Evolutionary conservation across 179 eudicot species (phyloP), one percentile per base, ranked within the genome.

Genomic region (Drosera spatulata): DNA sequence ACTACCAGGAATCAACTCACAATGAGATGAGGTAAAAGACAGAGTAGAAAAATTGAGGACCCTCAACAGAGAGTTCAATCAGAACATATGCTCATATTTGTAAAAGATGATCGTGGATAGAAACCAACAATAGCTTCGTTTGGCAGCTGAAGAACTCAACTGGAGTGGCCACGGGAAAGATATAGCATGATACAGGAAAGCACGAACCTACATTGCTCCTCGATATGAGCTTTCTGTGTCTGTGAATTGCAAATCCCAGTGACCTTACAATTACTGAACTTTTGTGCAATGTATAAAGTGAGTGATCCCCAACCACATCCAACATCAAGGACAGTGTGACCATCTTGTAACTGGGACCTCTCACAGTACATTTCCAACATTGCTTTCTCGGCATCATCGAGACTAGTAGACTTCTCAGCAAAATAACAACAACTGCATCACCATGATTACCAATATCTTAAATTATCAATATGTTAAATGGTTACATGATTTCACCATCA

Each of bases 261-360:
- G 53, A 93, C 72, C 57, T 55, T 73, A 75, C 96, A 93, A 52
- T 80, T 87, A 22, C 75, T 82, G 67, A 79, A 90, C 55, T 85
- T 90, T 45, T 77, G 77, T 37, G 97, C 99, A 57, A 93, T 77
- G 76, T 78, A 86, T 52, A 93, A 54, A 54, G 75, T 51, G 13
- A 93, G 90, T n/a, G 99, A 86, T 44, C 99, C 99, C 99, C 99
- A 93, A 50, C 99, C 99, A 79, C 99, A 93, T 11, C 99, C 99
- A 63, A 93, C 81, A 78, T 93, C 99, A 74, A 90, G 97, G 77
- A 93, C 88, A 53, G 85, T 70, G 39, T 90, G 95, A 9, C 97
- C 97, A 62, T 90, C 99, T 81, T 85, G 59, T 55, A 93, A n/a
- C 61, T 82, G 76, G 33, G 91, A 77, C 65, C 95, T 83, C 71